Percentiles rank a stretch among this genome's conserved stretches.
phyloP scores from a whole-genome alignment of 1,284 basidiomycete species.

The Cryptococcus sp. region DNA sequence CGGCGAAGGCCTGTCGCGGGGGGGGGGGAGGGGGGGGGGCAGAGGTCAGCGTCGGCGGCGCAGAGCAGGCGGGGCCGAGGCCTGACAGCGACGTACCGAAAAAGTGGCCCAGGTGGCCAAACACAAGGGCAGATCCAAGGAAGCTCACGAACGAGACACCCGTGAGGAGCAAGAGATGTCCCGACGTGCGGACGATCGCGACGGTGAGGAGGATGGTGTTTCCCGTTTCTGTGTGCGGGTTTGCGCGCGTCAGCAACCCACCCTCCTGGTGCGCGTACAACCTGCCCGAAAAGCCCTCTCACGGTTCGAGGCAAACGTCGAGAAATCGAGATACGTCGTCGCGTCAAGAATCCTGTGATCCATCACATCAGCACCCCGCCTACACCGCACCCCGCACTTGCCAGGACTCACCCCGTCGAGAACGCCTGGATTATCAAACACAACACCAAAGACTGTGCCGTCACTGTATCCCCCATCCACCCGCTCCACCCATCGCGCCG shows the following conservation, averaged over 20 bases:
- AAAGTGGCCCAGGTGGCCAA: constrained; percentile 43
- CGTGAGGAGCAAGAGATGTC: constrained; percentile 32
- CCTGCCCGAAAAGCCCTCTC: constrained; percentile 1
- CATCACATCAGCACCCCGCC: neutral
- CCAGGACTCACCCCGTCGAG: constrained; percentile 34
- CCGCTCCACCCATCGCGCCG: constrained; percentile 22
- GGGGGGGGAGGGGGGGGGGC: no score
- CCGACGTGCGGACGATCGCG: constrained; percentile 29
- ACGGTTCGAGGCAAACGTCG: constrained; percentile 49
- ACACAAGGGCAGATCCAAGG: constrained; percentile 34
- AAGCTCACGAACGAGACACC: constrained; percentile 41
- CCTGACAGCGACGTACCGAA: constrained; percentile 26
- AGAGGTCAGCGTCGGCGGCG: neutral
- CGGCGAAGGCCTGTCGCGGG: constrained; percentile 35
- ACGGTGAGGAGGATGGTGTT: constrained; percentile 50
- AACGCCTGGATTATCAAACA: constrained; percentile 40
- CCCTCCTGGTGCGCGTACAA: neutral
- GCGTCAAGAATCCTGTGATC: constrained; percentile 40
- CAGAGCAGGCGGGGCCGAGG: neutral
- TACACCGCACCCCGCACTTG: neutral
- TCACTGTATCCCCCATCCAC: constrained; percentile 34
- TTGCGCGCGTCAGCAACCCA: neutral
- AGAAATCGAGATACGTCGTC: constrained; percentile 46
- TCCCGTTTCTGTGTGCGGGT: constrained; percentile 34
- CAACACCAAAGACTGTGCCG: constrained; percentile 26